Conservation (phyloP, 768 basidiomycete species). For the Termitomyces sp. region DNA sequence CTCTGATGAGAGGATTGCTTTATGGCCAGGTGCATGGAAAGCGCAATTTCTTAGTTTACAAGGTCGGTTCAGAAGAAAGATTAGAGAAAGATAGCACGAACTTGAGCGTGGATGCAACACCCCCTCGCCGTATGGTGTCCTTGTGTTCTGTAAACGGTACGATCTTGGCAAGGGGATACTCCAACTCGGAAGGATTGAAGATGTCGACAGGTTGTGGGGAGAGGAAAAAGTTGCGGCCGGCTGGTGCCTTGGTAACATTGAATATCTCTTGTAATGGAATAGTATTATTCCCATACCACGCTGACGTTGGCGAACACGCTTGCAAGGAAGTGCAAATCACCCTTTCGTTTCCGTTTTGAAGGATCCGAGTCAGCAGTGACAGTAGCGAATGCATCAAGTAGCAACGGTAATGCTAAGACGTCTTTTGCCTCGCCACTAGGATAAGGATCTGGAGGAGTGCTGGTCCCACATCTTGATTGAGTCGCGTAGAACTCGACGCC, state of each 20-base stretch:
- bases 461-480: conserved; percentile 78
- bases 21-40: conserved; percentile 65
- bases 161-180: conserved; percentile 81
- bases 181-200: conserved; percentile 42
- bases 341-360: conserved; percentile 57
- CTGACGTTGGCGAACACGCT: conserved; percentile 93
- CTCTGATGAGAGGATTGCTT: conserved; percentile 67
- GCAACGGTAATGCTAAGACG: conserved; percentile 66
- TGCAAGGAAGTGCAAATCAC: conserved; percentile 84
- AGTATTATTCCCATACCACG: conserved; percentile 38
- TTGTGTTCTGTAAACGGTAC: conserved; percentile 87
- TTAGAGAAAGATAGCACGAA: conserved; percentile 25
- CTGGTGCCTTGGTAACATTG: conserved; percentile 48
- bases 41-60: conserved; percentile 60
- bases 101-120: conserved; percentile 88
- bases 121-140: conserved; percentile 81
- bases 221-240: conserved; percentile 77
- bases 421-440: conserved; percentile 49
- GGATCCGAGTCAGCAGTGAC: conserved; percentile 42
- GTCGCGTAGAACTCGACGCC: conserved; percentile 59
- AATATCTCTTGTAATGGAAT: neutral
- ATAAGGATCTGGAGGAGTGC: conserved; percentile 67
- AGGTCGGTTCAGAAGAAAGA: neutral
- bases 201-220: conserved; percentile 55
- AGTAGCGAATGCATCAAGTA: conserved; percentile 86